Base-by-base conservation (phyloP, 257 asterid species). In the Parsonsia alboflavescens region DNA sequence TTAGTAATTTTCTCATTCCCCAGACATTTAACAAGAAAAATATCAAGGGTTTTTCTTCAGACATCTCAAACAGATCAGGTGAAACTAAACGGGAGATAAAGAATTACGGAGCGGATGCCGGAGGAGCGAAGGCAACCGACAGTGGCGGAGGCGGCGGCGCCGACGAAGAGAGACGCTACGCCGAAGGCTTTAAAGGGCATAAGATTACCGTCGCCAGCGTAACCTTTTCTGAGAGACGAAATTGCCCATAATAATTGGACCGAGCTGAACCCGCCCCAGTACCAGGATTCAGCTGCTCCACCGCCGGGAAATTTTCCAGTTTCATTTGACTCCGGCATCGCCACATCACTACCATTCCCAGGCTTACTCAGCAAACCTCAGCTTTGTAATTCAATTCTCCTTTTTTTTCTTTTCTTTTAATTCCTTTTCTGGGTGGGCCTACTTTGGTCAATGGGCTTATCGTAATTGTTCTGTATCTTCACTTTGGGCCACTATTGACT, bases 161-260 rank as follows among this genome's bases (percentile, higher is more conserved):
- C 93, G 81, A 90, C 83, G 80, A 90, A 83, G 79, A 92, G 91
- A n/a, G 96, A 85, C 24, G 94, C 91, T 50, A 90, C 93, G 64
- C 85, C 84, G 83, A 91, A 89, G 71, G 98, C 98, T 83, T 86
- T 90, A 26, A 90, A 45, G 56, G 97, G 97, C 98, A 92, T 90
- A 70, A 86, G 48, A 72, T 46, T 70, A 22, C 85, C 84, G 68
- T 84, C 86, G 53, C 91, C 92, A 76, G 89, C 72, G 77, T 66
- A 77, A 16, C 96, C 96, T 84, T 45, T 88, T 63, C 81, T 79
- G 72, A 58, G 69, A 10, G 80, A 44, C 67, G 81, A 80, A 72
- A 84, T 71, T 1, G 86, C 98, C 89, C 87, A 89, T 30, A 86
- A 83, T 19, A 90, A 84, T 73, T 93, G 97, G 36, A 83, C 89